These are phyloP conservation scores for Xylariaceae sp. DNA, from an alignment of 2,329 filamentous ascomycete species.

Conservation along the genomic window DNA sequence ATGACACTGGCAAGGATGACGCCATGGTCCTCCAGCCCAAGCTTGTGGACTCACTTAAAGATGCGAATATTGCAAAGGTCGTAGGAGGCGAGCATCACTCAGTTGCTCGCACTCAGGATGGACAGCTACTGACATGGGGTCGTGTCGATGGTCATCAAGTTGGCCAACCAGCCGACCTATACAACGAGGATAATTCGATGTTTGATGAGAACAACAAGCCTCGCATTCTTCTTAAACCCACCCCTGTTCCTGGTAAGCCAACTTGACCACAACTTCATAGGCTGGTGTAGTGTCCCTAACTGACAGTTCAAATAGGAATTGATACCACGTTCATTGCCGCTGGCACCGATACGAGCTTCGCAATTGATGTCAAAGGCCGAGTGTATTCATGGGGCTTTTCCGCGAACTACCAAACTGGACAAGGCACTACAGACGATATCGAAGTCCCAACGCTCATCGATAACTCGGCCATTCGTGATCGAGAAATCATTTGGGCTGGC, in stretches of 20 bases:
- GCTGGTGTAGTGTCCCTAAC: slow-evolving; percentile 4
- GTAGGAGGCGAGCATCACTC: slow-evolving; percentile 75
- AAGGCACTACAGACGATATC: slow-evolving; percentile 80
- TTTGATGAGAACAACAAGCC: slow-evolving; percentile 69
- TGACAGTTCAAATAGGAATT: slow-evolving; percentile 45
- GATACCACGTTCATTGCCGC: slow-evolving; percentile 65
- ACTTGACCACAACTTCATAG: background rate
- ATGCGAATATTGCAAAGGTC: slow-evolving; percentile 70
- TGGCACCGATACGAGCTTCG: slow-evolving; percentile 76
- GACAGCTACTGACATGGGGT: slow-evolving; percentile 55
- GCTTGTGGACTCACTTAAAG: slow-evolving; percentile 68
- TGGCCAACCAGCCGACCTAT: slow-evolving; percentile 62
- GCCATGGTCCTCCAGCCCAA: slow-evolving; percentile 76
- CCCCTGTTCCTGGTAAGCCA: slow-evolving; percentile 60
- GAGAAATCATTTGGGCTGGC: slow-evolving; percentile 78
- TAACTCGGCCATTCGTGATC: slow-evolving; percentile 80
- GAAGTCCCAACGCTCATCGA: slow-evolving; percentile 79
- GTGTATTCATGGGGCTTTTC: slow-evolving; percentile 84
- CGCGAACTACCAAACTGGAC: slow-evolving; percentile 80
- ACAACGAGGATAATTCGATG: slow-evolving; percentile 65
- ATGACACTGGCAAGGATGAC: slow-evolving; percentile 70
- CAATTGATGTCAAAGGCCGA: slow-evolving; percentile 70
- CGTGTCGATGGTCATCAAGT: slow-evolving; percentile 56
- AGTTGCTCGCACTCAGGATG: slow-evolving; percentile 52
- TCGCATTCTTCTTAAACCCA: slow-evolving; percentile 75